Evolutionary conservation across 192 early-diverging fungal species (phyloP), one percentile per base, ranked within the genome.

Genomic region (Paraglomus occultum): DNA sequence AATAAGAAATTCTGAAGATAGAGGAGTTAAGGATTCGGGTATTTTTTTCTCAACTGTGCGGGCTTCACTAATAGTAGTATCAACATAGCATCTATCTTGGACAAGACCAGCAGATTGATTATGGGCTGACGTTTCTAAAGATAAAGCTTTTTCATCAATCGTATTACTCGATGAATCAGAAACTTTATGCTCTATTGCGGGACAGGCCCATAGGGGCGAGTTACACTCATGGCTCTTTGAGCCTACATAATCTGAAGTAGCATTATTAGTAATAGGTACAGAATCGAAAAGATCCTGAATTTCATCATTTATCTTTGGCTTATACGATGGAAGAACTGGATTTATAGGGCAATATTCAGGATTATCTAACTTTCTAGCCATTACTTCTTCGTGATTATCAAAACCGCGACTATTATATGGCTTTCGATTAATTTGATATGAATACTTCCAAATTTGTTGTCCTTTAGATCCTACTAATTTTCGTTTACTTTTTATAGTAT

Each of bases 31-130:
- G n/a, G n/a, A n/a, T n/a, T n/a, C n/a, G n/a, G n/a, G n/a, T n/a
- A n/a, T n/a, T n/a, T n/a, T n/a, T 55, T 55, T 55, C 53, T 55
- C 53, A 55, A 55, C 23, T 55, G 53, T 55, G 23, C 53, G 15
- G n/a, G n/a, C n/a, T 55, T 55, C n/a, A 55, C 53, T n/a, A 55
- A 55, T 55, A 55, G n/a, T 55, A 55, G 53, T 55, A 55, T 55
- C n/a, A n/a, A n/a, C n/a, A n/a, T n/a, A n/a, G n/a, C n/a, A n/a
- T n/a, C n/a, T n/a, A n/a, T n/a, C n/a, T n/a, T n/a, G n/a, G n/a
- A n/a, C n/a, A n/a, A n/a, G n/a, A n/a, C n/a, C n/a, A n/a, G n/a
- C n/a, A n/a, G n/a, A n/a, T n/a, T n/a, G n/a, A n/a, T n/a, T n/a
- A n/a, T n/a, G n/a, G n/a, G n/a, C n/a, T n/a, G n/a, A n/a, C n/a